Conservation (phyloP, 306 rosid genomes). For the Dalbergia cultrata region DNA sequence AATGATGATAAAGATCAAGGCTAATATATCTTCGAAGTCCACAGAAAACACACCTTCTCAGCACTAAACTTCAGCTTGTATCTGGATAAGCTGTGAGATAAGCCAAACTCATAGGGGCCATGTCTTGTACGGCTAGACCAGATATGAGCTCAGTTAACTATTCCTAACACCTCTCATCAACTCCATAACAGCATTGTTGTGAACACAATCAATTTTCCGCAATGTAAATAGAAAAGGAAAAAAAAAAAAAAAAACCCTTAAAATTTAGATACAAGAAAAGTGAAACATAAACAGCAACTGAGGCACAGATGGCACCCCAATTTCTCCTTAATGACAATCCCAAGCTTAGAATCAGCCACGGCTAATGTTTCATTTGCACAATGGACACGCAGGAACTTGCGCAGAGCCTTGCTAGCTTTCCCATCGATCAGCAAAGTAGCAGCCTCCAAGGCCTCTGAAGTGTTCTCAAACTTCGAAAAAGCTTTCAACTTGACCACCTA, state of each 20-base stretch:
- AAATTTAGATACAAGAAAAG: neutral
- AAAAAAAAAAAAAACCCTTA: neutral
- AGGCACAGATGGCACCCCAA: constrained; percentile 56
- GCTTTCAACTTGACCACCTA: constrained; percentile 91
- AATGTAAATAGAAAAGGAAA: constrained; percentile 14
- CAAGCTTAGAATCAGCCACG: constrained; percentile 94
- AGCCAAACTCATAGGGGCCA: constrained; percentile 97
- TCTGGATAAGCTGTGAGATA: constrained; percentile 92
- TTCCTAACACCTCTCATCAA: constrained; percentile 89
- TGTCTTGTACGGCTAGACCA: constrained; percentile 85
- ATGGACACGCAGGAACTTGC: constrained; percentile 82
- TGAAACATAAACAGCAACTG: neutral
- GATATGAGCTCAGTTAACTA: constrained; percentile 80
- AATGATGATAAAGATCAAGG: neutral
- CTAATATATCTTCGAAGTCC: neutral
- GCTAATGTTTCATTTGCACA: constrained; percentile 81
- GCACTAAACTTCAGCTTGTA: constrained; percentile 95
- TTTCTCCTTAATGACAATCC: constrained; percentile 85
- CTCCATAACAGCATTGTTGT: constrained; percentile 87
- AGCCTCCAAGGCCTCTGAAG: constrained; percentile 87
- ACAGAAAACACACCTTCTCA: constrained; percentile 71
- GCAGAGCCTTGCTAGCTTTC: constrained; percentile 89
- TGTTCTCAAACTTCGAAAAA: constrained; percentile 88
- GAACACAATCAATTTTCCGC: constrained; percentile 91
- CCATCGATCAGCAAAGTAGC: constrained; percentile 80